Evolutionary conservation across 2,329 filamentous ascomycete genomes (phyloP).

Genomic region (Calonectria pseudoreteaudii): DNA sequence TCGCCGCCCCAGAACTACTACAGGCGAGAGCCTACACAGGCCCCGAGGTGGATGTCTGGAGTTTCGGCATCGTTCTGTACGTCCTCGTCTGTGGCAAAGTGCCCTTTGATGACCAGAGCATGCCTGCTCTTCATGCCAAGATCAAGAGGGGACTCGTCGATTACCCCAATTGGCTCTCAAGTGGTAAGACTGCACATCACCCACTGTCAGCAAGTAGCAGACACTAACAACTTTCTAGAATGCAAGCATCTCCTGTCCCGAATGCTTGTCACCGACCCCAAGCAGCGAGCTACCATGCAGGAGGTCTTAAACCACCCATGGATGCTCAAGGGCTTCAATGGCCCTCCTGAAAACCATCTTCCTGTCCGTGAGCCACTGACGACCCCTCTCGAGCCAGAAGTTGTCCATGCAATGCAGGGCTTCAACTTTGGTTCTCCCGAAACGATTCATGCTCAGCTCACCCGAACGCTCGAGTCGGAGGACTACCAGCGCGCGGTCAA

Average conservation of each 20-base stretch:
- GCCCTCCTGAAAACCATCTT: conserved; percentile 89
- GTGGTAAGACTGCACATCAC: conserved; percentile 68
- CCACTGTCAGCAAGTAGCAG: background rate
- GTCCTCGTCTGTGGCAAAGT: conserved; percentile 98
- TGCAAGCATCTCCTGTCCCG: conserved; percentile 92
- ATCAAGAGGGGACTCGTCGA: conserved; percentile 98
- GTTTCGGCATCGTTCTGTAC: conserved; percentile 97
- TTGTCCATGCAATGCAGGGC: conserved; percentile 94
- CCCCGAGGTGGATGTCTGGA: conserved; percentile 98
- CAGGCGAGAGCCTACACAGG: conserved; percentile 96
- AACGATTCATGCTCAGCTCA: conserved; percentile 83
- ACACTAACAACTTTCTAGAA: conserved; percentile 69
- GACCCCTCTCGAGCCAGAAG: conserved; percentile 83
- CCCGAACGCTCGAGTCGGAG: conserved; percentile 88
- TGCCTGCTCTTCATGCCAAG: conserved; percentile 97
- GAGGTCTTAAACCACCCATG: conserved; percentile 97
- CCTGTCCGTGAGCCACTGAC: conserved; percentile 86
- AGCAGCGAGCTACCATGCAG: conserved; percentile 83
- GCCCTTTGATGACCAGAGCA: conserved; percentile 98
- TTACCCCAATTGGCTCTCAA: conserved; percentile 92
- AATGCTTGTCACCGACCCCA: conserved; percentile 96
- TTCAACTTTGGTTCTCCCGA: conserved; percentile 96
- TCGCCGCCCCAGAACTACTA: conserved; percentile 93
- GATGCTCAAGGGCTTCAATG: conserved; percentile 92
- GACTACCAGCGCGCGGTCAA: conserved; percentile 92